Conservation (phyloP, 202 grass and related monocot species). For the Musa balbisiana region DNA sequence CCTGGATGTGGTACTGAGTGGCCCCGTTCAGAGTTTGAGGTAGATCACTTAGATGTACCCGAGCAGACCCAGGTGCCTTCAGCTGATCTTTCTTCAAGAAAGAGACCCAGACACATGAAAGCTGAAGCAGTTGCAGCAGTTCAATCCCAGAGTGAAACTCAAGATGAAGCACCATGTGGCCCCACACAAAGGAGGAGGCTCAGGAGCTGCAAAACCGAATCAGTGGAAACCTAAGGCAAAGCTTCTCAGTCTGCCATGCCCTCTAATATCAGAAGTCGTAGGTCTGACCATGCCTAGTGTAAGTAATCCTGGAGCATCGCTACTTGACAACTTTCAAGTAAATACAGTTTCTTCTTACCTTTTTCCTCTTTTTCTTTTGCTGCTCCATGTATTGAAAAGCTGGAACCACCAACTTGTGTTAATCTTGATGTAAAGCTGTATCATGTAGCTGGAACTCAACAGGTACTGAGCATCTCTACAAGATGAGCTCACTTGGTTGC, state of each 20-base stretch:
- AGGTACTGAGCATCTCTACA: background rate
- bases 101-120: slow-evolving; percentile 26
- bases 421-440: no score
- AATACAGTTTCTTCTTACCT: background rate
- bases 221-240: slow-evolving; percentile 6
- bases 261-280: slow-evolving; percentile 17
- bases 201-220: slow-evolving; percentile 27
- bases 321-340: background rate
- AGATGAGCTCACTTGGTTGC: background rate
- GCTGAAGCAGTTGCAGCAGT: slow-evolving; percentile 34
- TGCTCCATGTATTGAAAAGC: background rate
- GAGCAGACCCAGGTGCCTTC: slow-evolving; percentile 30
- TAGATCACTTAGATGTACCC: slow-evolving; percentile 20
- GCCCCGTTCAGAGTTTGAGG: slow-evolving; percentile 40
- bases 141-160: slow-evolving; percentile 12
- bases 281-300: background rate
- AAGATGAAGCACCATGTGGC: slow-evolving; percentile 5
- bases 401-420: background rate
- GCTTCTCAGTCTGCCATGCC: slow-evolving; percentile 10
- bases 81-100: slow-evolving; percentile 26
- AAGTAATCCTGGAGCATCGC: background rate
- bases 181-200: slow-evolving; percentile 22
- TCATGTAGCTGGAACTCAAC: no score
- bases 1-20: slow-evolving; percentile 57
- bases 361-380: background rate